Base-by-base conservation (phyloP, 352 stramenopile genomes). In the Phytophthora cryptogea region DNA sequence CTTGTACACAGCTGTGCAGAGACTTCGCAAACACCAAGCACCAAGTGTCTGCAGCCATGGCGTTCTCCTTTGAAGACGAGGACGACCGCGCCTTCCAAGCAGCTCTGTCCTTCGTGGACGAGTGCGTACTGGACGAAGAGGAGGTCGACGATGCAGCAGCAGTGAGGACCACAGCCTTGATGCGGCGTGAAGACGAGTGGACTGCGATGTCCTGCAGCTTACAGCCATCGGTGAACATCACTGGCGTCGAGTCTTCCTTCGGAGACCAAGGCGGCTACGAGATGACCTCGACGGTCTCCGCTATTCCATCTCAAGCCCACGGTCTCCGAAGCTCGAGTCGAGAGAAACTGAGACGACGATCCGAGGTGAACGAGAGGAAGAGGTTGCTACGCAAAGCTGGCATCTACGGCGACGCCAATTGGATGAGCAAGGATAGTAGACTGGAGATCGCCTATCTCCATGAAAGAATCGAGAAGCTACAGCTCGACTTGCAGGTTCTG, bases 391-490 rank as follows among this genome's bases (percentile, higher is more conserved):
- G 72, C 33, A 68, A 62, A 42, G 66, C 68, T 56, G 66, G 56
- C 1, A 71, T 78, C 56, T 73, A 76, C 39, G 54, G 31, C 36
- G 58, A 74, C 14, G 59, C 52, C 37, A 71, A 74, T 23, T 58
- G 62, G 27, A 63, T 67, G 54, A 63, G 65, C 35, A 68, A 71
- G 35, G 62, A 74, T 39, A 66, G 56, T 41, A 82, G 83, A 60
- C 74, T 90, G 16, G 83, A 93, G 20, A 76, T 83, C 14, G 59
- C 61, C 8, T 91, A 91, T 59, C 52, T 93, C 8, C 85, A 82
- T 28, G 65, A 89, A 39, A 80, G 83, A 35, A 74, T 80, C 9
- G 77, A 88, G n/a, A 78, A 62, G n/a, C 63, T 90, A 20, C 74
- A 86, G 41, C 63, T 76, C 11, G 84, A 88, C 57, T 47, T 90